Base-by-base conservation (phyloP, 1,284 basidiomycete species). In the Pyrrhoderma noxium region DNA sequence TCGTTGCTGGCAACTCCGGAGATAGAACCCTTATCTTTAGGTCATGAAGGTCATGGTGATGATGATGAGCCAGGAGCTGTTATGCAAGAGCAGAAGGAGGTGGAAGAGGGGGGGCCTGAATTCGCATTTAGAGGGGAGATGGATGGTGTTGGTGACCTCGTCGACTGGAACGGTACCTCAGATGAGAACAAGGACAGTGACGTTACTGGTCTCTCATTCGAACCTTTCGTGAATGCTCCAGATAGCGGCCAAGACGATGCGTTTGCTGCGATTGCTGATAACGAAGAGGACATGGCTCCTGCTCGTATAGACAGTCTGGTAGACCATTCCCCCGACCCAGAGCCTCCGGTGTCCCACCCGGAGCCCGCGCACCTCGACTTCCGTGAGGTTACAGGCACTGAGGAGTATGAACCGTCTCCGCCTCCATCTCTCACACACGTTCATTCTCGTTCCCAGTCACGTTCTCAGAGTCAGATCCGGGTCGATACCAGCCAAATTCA, bases 131-230 rank as follows among this genome's bases (percentile, higher is more conserved):
- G 41, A 40, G 34, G 13, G n/a, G 22, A 25, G 16, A 44, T 35
- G 21, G 46, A 40, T 38, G 46, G 41, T 53, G 52, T 44, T 22
- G 41, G 38, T 46, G 31, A 19, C 34, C 39, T 37, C 25, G 14
- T 34, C 37, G 41, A 37, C 9, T 42, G 27, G 45, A 31, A 43
- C 25, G 51, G 44, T 41, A 5, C 27, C 5, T 31, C 27, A 31
- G 27, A 31, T 31, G 27, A 31, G 27, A 31, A 31, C 11, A 31
- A 31, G 27, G 11, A 31, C 11, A 11, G 5, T 5, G 27, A 31
- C 11, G 11, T 11, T 31, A 11, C 27, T 31, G 27, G 27, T 31
- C 11, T 31, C 5, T 31, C 27, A 5, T 31, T 31, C 11, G 11
- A 31, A 5, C 11, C 27, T 31, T 31, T 5, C 27, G 7, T 31